Conservation (phyloP, 441 rosid genomes). For the Gossypium lobatum region DNA sequence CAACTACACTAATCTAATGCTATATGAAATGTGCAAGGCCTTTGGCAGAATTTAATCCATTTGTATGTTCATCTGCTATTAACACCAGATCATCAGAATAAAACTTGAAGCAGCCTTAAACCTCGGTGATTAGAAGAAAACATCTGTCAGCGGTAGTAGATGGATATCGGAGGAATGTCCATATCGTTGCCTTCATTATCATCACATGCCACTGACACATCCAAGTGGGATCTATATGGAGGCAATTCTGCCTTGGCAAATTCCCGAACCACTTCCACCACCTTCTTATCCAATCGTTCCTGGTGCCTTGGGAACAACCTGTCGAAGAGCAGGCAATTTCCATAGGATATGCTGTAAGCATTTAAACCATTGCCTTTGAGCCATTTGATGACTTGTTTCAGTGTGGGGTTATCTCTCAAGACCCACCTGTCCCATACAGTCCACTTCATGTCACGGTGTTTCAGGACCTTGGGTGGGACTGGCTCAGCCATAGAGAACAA, state of each 20-base stretch:
- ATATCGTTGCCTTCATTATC: constrained; percentile 73
- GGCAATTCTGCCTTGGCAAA: constrained; percentile 76
- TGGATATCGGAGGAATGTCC: constrained; percentile 80
- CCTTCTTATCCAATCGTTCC: constrained; percentile 67
- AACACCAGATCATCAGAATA: too few relatives aligned
- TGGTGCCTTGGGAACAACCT: constrained; percentile 75
- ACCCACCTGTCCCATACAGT: constrained; percentile 99
- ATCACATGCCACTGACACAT: constrained; percentile 90
- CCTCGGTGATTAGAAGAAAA: too few relatives aligned
- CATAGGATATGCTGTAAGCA: constrained; percentile 91
- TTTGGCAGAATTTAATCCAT: not conserved
- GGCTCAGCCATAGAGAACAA: constrained; percentile 94
- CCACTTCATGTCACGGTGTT: constrained; percentile 86
- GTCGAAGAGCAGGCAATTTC: constrained; percentile 74
- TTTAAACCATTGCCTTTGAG: constrained; percentile 60
- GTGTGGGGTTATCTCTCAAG: constrained; percentile 60
- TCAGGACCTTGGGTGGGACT: constrained; percentile 77
- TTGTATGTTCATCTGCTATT: not conserved
- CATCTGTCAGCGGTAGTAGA: constrained; percentile 46
- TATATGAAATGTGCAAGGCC: not conserved
- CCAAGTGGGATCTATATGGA: constrained; percentile 60
- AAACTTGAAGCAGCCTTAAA: too few relatives aligned
- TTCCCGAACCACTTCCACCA: constrained; percentile 79
- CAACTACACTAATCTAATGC: not conserved
- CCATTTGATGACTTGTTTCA: constrained; percentile 73